Percentiles rank a stretch among this genome's conserved stretches.
phyloP scores from a whole-genome alignment of 2,329 filamentous ascomycete species.

The Parafenestella ontariensis region DNA sequence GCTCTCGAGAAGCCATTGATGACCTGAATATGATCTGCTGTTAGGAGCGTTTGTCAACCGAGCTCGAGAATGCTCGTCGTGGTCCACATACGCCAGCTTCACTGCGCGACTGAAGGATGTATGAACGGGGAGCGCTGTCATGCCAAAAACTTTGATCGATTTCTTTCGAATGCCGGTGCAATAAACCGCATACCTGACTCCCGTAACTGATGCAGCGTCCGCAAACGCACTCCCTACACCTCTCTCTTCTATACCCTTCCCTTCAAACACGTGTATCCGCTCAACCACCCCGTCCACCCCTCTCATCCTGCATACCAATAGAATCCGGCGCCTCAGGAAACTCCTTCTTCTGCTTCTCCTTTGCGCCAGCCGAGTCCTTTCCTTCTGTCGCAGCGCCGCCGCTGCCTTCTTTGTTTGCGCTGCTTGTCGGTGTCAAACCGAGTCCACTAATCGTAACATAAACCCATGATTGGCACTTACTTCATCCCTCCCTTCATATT shows the following conservation, averaged over 20 bases:
- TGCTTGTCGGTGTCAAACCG: slow-evolving; percentile 18
- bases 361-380: slow-evolving; percentile 47
- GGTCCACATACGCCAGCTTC: not conserved
- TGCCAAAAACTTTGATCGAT: not conserved
- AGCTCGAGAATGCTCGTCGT: no score
- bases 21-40: no score
- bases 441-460: not conserved
- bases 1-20: no score
- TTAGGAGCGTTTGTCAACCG: no score
- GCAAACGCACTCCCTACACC: not conserved
- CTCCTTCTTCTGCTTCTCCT: slow-evolving; percentile 54
- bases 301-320: slow-evolving; percentile 61
- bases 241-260: not conserved
- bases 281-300: slow-evolving; percentile 53
- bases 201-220: not conserved
- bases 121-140: not conserved
- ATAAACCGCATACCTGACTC: not conserved
- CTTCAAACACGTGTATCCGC: not conserved
- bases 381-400: slow-evolving; percentile 52
- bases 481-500: slow-evolving; percentile 39
- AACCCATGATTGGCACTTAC: no score
- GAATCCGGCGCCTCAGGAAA: slow-evolving; percentile 56
- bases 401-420: slow-evolving; percentile 32
- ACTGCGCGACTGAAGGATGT: not conserved
- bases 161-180: not conserved